A percentile compares a stretch with the other conserved stretches of the same genome.
These are phyloP conservation scores for Picea sitchensis DNA, from an alignment of 75 land plant genomes.

Conservation along the genomic window DNA sequence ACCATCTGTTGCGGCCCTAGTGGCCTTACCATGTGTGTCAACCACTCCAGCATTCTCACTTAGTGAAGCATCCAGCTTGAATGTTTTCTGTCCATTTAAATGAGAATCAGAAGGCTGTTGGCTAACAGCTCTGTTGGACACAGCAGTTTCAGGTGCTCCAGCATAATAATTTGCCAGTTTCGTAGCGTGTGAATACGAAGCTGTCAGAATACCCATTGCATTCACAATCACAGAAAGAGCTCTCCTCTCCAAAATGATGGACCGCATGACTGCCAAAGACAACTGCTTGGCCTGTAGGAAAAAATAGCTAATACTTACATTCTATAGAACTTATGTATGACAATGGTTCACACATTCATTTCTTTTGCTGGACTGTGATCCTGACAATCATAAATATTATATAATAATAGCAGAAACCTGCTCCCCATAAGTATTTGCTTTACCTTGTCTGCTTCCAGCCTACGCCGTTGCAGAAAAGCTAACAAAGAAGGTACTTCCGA, in stretches of 20 bases:
- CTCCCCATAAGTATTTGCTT: not conserved
- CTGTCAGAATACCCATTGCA: conserved; percentile 75
- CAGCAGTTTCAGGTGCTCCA: conserved; percentile 9
- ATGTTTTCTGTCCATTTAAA: conserved; percentile 18
- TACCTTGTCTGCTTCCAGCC: conserved; percentile 73
- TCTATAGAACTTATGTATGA: not conserved
- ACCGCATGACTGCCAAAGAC: conserved; percentile 61
- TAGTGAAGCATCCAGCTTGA: conserved; percentile 10
- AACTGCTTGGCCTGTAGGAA: conserved; percentile 71
- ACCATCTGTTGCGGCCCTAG: not conserved
- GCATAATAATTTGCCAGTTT: conserved; percentile 27
- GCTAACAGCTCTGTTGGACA: not conserved
- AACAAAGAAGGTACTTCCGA: conserved; percentile 79
- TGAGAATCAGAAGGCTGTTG: conserved; percentile 7
- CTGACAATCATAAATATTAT: not conserved
- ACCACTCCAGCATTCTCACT: not conserved
- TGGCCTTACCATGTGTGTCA: conserved; percentile 14
- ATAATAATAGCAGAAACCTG: not conserved
- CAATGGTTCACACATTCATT: not conserved
- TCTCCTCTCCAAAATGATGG: conserved; percentile 76
- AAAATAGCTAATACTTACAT: not conserved
- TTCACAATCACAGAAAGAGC: conserved; percentile 58
- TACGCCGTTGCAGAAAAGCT: conserved; percentile 88
- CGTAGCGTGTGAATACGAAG: conserved; percentile 53
- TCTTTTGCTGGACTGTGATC: not conserved